Evolutionary conservation across 2,329 filamentous ascomycete genomes (phyloP).

Genomic region (Aspergillus sp.): DNA sequence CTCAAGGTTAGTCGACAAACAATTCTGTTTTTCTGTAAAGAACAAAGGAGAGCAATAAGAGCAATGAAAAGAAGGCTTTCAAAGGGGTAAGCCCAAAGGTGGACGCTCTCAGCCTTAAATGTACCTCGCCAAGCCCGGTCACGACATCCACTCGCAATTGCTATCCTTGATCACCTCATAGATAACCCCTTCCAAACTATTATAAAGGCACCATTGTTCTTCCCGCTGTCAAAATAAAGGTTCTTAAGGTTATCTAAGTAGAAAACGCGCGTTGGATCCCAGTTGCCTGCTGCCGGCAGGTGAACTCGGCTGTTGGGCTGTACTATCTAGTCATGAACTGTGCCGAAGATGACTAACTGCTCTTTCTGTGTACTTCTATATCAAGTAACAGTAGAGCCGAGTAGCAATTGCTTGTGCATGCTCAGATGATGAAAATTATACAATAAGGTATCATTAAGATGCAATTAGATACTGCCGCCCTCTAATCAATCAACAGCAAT

Average conservation of each 20-base stretch:
- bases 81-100: conserved; percentile 10
- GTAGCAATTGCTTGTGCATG: no score
- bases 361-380: no score
- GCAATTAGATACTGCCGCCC: neutral
- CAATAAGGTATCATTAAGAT: neutral
- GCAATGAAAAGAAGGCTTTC: neutral
- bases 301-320: neutral
- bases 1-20: neutral
- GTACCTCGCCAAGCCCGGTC: conserved; percentile 16
- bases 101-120: conserved; percentile 17
- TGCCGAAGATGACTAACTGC: neutral
- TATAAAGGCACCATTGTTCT: neutral
- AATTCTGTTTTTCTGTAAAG: neutral
- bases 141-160: conserved; percentile 22
- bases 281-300: neutral
- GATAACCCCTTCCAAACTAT: neutral
- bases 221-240: neutral
- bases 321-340: neutral
- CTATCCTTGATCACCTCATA: conserved; percentile 26
- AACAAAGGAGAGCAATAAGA: neutral
- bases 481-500: neutral
- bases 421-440: no score
- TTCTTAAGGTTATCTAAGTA: conserved; percentile 14
- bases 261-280: conserved; percentile 6
- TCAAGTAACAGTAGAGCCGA: no score